A percentile compares a stretch with the other conserved stretches of the same genome.
Conservation (phyloP, 2,329 filamentous ascomycete species). For the Aureobasidium sp. region DNA sequence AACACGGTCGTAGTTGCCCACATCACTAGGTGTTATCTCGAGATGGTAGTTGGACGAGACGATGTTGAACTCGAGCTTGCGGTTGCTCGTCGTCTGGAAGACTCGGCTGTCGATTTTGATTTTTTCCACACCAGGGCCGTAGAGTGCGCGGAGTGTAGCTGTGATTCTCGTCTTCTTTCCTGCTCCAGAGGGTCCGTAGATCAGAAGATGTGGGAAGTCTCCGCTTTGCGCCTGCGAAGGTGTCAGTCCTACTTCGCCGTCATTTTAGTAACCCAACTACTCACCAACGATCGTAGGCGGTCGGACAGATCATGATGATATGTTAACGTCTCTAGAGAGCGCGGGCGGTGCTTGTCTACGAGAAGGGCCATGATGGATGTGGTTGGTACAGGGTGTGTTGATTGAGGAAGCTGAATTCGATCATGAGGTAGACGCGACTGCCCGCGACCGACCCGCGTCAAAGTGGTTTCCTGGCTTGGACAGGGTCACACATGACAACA, state of each 20-base stretch:
- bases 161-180: slow-evolving; percentile 98
- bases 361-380: slow-evolving; percentile 48
- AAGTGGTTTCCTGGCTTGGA: neutral
- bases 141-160: slow-evolving; percentile 88
- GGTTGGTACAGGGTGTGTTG: neutral
- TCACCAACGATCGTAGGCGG: slow-evolving; percentile 74
- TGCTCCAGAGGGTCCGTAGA: slow-evolving; percentile 92
- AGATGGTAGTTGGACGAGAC: slow-evolving; percentile 95
- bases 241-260: slow-evolving; percentile 1
- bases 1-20: slow-evolving; percentile 91
- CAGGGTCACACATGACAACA: neutral
- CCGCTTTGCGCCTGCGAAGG: slow-evolving; percentile 73
- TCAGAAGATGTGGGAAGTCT: slow-evolving; percentile 94
- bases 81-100: slow-evolving; percentile 87
- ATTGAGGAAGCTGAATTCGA: neutral
- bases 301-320: slow-evolving; percentile 87
- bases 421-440: neutral
- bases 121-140: slow-evolving; percentile 95
- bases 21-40: slow-evolving; percentile 94
- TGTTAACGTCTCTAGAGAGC: slow-evolving; percentile 66
- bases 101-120: slow-evolving; percentile 98
- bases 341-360: slow-evolving; percentile 59
- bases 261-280: slow-evolving; percentile 20
- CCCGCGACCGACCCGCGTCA: neutral
- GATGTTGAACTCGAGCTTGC: slow-evolving; percentile 99